Evolutionary conservation across 352 stramenopile species (phyloP), one percentile per base, ranked within the genome.

Genomic region (Albugo candida): DNA sequence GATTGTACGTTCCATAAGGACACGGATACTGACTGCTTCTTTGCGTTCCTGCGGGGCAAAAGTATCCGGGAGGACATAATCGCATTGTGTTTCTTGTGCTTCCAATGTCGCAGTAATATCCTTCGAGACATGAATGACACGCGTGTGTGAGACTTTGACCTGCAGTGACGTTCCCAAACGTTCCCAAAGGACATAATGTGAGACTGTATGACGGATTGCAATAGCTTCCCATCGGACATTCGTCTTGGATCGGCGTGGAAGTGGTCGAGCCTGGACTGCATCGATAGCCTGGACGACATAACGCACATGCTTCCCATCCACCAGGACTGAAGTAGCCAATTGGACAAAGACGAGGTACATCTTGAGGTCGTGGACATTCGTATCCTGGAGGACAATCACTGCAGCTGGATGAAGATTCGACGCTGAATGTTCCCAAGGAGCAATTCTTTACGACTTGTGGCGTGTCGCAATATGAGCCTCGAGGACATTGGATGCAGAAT

Each of bases 241-340:
- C 80, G 41, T 83, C 81, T 41, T 79, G 53, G 12, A 60, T 62
- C 27, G 84, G 82, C n/a, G 81, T 89, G 24, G 86, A 67, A 16
- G 52, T 71, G 19, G 62, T 84, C 1, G 82, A 88, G 11, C 77
- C 85, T 21, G 84, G 63, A 3, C 70, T 61, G 48, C 78, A 91
- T 47, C 79, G 83, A 59, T 86, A 91, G 14, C 78, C 78, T 16
- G 74, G 75, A 27, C 57, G 55, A 31, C 78, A 91, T 1, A 59
- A 54, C 0, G 60, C 59, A 37, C 78, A 91, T 41, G 81, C 87
- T 13, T 72, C 58, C 3, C 72, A 64, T 0, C 61, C 61, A 34
- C 78, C 78, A 66, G 75, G 64, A 41, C 81, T 93, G 51, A 91
- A 94, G 16, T 84, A 91, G 0, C 84, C 83, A 11, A 93, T 76